Conservation (phyloP, 192 early-diverging fungal species). For the Coemansia furcata region DNA sequence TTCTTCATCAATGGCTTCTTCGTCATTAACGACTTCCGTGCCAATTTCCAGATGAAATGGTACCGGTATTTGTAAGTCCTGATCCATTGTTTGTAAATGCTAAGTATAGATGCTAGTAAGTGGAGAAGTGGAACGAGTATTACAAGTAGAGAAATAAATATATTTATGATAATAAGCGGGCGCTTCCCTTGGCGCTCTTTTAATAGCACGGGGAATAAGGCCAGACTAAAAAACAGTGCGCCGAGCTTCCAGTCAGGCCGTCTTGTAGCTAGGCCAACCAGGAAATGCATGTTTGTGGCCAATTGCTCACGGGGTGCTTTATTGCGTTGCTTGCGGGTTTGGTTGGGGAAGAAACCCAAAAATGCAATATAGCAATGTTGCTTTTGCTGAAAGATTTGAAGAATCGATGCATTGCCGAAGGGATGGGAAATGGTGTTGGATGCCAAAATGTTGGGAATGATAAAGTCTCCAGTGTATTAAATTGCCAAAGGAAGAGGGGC, state of each 20-base stretch:
- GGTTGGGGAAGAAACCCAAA: background rate
- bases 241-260: background rate
- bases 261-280: background rate
- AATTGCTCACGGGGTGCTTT: background rate
- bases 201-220: background rate
- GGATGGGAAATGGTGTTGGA: background rate
- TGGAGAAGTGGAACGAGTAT: no score
- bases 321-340: background rate
- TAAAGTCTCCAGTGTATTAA: background rate
- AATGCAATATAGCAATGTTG: background rate
- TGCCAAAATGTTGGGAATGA: background rate
- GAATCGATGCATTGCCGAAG: background rate
- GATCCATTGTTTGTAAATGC: no score
- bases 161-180: background rate
- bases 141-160: background rate
- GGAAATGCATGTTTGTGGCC: background rate
- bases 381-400: background rate
- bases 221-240: background rate
- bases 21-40: no score
- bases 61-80: no score
- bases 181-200: background rate
- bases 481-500: background rate
- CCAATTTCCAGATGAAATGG: no score
- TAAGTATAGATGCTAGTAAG: no score
- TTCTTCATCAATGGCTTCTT: no score